phyloP scores from a whole-genome alignment of 106 monocot species.

The Allium cepa region DNA sequence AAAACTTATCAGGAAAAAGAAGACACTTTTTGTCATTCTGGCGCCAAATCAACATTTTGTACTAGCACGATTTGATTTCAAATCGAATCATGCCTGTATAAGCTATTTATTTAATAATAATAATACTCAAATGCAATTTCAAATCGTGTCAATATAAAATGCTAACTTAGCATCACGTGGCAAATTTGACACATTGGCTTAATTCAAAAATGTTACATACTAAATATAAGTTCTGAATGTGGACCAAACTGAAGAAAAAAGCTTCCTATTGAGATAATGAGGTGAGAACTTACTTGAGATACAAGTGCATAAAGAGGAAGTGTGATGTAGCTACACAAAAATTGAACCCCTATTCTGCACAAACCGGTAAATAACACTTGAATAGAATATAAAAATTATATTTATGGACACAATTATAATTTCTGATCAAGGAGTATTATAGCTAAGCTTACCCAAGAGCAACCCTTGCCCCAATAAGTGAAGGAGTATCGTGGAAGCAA shows the following conservation, averaged over 20 bases:
- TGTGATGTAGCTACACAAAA: constrained; percentile 64
- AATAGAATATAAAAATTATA: not conserved
- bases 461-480: constrained; percentile 32
- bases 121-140: not conserved
- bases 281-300: constrained; percentile 39
- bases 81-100: not conserved
- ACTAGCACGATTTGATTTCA: too few relatives aligned
- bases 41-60: too few relatives aligned
- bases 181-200: not conserved
- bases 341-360: constrained; percentile 45
- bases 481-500: constrained; percentile 54
- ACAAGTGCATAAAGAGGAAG: constrained; percentile 80
- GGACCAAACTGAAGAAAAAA: not conserved
- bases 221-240: too few relatives aligned
- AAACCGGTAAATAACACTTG: not conserved
- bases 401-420: not conserved
- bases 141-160: not conserved
- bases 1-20: too few relatives aligned
- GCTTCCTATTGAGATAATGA: not conserved
- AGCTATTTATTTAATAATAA: not conserved
- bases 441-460: constrained; percentile 51
- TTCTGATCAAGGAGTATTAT: not conserved
- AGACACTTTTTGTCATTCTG: too few relatives aligned
- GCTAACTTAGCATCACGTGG: not conserved
- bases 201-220: not conserved